A percentile compares a stretch with the other conserved stretches of the same genome.
Conservation (phyloP, 164 flowering plant species). For the Macadamia tetraphylla region DNA sequence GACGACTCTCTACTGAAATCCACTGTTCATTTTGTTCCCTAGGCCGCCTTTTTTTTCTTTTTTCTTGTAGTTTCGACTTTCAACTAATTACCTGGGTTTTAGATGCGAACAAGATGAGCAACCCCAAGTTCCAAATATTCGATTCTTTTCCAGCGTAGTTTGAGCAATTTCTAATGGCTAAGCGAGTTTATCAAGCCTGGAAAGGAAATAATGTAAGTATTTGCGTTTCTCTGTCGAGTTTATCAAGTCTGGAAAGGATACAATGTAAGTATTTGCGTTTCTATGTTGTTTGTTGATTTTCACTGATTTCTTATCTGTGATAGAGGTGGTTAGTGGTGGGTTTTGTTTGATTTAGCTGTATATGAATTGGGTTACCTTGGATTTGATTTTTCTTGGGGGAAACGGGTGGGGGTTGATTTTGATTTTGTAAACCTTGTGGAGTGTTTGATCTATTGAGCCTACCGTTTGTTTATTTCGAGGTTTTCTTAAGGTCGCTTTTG, state of each 20-base stretch:
- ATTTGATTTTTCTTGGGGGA: constrained; percentile 5
- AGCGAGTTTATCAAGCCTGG: constrained; percentile 64
- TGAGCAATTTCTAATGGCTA: constrained; percentile 36
- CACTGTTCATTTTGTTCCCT: neutral
- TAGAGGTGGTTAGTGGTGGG: constrained; percentile 5
- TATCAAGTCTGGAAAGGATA: constrained; percentile 25
- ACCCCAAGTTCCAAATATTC: constrained; percentile 29
- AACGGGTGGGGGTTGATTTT: constrained; percentile 6
- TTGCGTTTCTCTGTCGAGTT: constrained; percentile 25
- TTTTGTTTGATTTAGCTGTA: neutral
- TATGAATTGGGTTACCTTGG: constrained; percentile 5
- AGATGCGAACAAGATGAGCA: constrained; percentile 18
- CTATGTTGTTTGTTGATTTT: neutral
- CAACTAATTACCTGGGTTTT: neutral
- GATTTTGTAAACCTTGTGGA: neutral
- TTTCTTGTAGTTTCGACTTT: too few relatives aligned
- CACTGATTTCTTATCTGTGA: neutral
- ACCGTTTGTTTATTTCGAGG: neutral
- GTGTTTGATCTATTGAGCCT: neutral
- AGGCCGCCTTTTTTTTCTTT: neutral
- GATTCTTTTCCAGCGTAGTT: constrained; percentile 34
- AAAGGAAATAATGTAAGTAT: constrained; percentile 55
- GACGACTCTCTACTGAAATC: neutral
- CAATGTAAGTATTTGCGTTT: neutral
- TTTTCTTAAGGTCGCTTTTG: neutral